Base-by-base conservation (phyloP, 2,329 filamentous ascomycete species). In the Fusarium sp. region DNA sequence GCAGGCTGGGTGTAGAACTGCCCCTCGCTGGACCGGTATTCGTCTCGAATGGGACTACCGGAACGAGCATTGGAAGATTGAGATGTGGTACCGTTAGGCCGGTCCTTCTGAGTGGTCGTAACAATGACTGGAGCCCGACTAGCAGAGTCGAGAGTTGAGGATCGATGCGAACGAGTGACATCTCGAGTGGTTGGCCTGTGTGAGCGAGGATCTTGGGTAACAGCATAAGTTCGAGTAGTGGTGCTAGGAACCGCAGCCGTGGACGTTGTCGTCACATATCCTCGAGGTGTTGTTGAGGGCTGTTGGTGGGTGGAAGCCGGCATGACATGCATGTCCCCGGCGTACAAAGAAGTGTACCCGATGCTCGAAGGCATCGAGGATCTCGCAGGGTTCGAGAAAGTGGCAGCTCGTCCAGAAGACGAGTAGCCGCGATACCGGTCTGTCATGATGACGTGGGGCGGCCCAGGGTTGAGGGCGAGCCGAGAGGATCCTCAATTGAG, bases 1-100 rank as follows among this genome's bases (percentile, higher is more conserved):
- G 86, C 86, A n/a, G 87, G 87, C 67, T 87, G 82, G 29, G 86
- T 77, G 73, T 86, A 87, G 70, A 86, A 87, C 33, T 79, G 77
- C 58, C 76, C 74, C 38, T 89, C 86, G 72, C 82, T 86, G 14
- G 83, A 77, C 49, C 85, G 82, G 76, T 86, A 84, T 4, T 84
- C 77, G 60, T 88, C 85, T 67, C 84, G 79, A 51, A 80, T 74
- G 16, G 87, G 86, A 72, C 86, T 89, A 53, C 69, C 73, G 31
- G 74, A 67, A 54, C 76, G 77, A 61, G 69, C 69, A 58, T 77
- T 78, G 33, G 79, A 78, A 51, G 79, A 73, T 68, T 83, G 80
- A 25, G 81, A 78, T 49, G 78, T 74, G n/a, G 78, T 75, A 20
- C 76, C 76, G 50, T 84, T 82, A 27, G 81, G 76, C 29, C 78